Evolutionary conservation across 2,329 filamentous ascomycete species (phyloP).

Genomic region (Colletotrichum kahawae): DNA sequence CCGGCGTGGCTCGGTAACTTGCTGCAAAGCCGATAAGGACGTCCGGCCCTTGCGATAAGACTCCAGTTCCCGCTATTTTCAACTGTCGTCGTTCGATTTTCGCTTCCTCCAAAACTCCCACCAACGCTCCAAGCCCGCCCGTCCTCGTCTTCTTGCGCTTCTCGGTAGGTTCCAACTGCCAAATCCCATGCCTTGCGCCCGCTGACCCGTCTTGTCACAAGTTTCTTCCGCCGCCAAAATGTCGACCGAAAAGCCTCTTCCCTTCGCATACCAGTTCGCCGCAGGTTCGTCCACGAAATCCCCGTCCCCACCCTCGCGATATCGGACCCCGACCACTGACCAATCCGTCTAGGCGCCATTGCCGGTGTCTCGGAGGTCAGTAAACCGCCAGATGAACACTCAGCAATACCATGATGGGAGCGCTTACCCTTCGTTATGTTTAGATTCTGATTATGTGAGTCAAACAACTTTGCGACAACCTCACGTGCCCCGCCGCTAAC

Average conservation of each 20-base stretch:
- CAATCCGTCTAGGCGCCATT: slow-evolving; percentile 71
- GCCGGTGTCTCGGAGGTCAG: slow-evolving; percentile 96
- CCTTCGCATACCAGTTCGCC: slow-evolving; percentile 93
- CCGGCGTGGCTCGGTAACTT: slow-evolving; percentile 10
- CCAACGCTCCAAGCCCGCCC: background rate
- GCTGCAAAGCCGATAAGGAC: slow-evolving; percentile 10
- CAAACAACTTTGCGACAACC: background rate
- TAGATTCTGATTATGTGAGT: slow-evolving; percentile 88
- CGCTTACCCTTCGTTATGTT: slow-evolving; percentile 24
- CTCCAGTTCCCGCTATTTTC: slow-evolving; percentile 10
- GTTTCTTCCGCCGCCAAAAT: slow-evolving; percentile 47
- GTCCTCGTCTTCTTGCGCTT: background rate
- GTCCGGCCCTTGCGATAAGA: slow-evolving; percentile 7
- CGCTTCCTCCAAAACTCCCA: background rate
- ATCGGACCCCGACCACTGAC: slow-evolving; percentile 31
- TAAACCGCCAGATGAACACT: slow-evolving; percentile 24
- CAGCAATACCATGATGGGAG: slow-evolving; percentile 19
- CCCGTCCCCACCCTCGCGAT: slow-evolving; percentile 23
- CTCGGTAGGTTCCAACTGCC: slow-evolving; percentile 8
- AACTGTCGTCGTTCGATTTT: slow-evolving; percentile 16
- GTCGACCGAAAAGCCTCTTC: slow-evolving; percentile 76
- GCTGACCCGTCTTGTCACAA: background rate
- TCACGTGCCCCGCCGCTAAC: slow-evolving; percentile 23
- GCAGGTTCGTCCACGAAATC: slow-evolving; percentile 66
- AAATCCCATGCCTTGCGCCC: background rate